Base-by-base conservation (phyloP, 768 basidiomycete species). In the Clitopilus hobsonii region DNA sequence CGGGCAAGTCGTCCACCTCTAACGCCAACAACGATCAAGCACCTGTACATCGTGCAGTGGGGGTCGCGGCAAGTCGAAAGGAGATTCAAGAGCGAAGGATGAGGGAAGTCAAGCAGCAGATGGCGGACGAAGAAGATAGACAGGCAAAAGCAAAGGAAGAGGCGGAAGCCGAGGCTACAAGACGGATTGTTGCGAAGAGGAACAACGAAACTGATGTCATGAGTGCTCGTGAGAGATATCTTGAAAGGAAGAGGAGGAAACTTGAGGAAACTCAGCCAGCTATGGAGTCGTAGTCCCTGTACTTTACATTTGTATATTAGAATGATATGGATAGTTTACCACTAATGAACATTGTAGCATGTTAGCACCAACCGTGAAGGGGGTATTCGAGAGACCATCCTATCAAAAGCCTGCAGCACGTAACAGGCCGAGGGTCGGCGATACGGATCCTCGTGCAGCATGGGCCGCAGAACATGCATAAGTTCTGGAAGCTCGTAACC, bases 21-120 rank as follows among this genome's bases (percentile, higher is more conserved):
- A 61, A 60, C 6, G 41, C 10, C n/a, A 51, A 59, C 24, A 56
- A 64, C 26, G 73, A 72, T 25, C 66, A 74, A 13, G 70, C 73
- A 0, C 66, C 82, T 53, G 65, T 71, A 2, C 87, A 93, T 65
- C 82, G 84, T n/a, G 92, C 93, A 1, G 91, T 86, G 10, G 95
- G 95, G 2, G 79, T 81, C 14, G 90, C 93, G 23, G 91, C 95
- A 0, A 86, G 79, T 64, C 78, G 84, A 61, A 78, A 72, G 61
- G 94, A 96, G 69, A 89, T 95, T 52, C 87, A 91, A 56, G 89
- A 91, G 64, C 81, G 97, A 54, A 82, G 96, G 63, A 75, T 81
- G 18, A 77, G 81, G 54, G 88, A 97, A 67, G 82, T 98, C 23
- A 81, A 82, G 57, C 73, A 77, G 52, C 94, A 98, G 70, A 73